Evolutionary conservation across 768 basidiomycete species (phyloP), one percentile per base, ranked within the genome.

Genomic region (Albatrellus ellisii): DNA sequence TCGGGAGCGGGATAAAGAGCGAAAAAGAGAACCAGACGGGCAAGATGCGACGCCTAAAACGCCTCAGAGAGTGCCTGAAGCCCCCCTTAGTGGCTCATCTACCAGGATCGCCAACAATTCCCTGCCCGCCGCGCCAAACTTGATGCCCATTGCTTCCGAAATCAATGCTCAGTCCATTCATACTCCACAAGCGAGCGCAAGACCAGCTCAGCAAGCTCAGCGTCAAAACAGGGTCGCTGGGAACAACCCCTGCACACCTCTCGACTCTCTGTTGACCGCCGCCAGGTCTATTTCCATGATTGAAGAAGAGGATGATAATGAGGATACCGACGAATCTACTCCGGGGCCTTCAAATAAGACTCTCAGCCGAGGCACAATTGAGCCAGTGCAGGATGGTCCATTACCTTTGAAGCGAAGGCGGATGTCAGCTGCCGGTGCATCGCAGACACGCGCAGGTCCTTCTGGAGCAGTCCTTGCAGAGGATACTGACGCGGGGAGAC

Each of bases 251-350:
- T 59, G 57, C 15, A 74, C 69, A 1, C 70, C 75, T 2, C 56
- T 80, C 29, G 75, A 77, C 44, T 79, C 76, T 0, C 57, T 80
- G 17, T 53, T 80, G 14, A 73, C 65, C 46, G 78, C 77, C 4
- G 77, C 78, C 24, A 64, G 73, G 9, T 48, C 49, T 10, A 50
- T 50, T 34, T 68, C 69, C 42, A 69, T 76, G 65, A 70, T 74
- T 53, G 61, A 56, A n/a, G 57, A 60, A 20, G 61, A 57, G 21
- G 55, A 46, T 3, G 52, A 59, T 39, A 62, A 62, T 41, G 58
- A 58, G 9, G 61, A 54, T 20, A 54, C 50, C 20, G 46, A 39
- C 14, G 36, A 55, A 18, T 54, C 39, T 24, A 48, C 46, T 2
- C 36, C 56, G 55, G 12, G 51, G 51, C 2, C 38, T 46, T 15